Evolutionary conservation across 2,329 filamentous ascomycete genomes (phyloP).

Genomic region (Penicillium glabrum): DNA sequence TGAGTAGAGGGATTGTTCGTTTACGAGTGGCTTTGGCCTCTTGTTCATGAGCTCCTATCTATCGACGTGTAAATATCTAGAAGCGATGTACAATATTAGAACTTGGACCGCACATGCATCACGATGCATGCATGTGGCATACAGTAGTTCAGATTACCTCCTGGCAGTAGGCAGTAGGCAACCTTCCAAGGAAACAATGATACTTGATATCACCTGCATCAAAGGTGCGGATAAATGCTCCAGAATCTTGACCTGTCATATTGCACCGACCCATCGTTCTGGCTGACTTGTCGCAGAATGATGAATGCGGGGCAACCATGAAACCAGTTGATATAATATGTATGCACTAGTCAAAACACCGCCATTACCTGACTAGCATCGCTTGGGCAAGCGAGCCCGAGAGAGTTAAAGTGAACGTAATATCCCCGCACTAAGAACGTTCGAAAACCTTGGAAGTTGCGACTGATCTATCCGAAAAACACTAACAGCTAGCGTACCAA

Average conservation of each 20-base stretch:
- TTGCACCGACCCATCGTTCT: background rate
- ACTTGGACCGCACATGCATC: background rate
- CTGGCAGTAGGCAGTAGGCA: background rate
- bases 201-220: background rate
- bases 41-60: background rate
- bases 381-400: background rate
- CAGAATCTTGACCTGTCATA: background rate
- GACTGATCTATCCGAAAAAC: background rate
- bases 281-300: slow-evolving; percentile 7
- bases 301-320: slow-evolving; percentile 6
- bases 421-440: background rate
- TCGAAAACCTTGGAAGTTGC: background rate
- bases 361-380: background rate
- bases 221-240: background rate
- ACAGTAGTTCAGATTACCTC: background rate
- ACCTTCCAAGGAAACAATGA: background rate
- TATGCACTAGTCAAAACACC: background rate
- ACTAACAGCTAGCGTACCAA: background rate
- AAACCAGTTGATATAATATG: slow-evolving; percentile 1
- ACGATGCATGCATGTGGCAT: background rate
- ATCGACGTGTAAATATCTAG: background rate
- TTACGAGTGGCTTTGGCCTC: background rate
- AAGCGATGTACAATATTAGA: background rate
- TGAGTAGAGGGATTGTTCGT: background rate
- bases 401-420: background rate